Base-by-base conservation (phyloP, 441 rosid species). In the Heliophila coronopifolia region DNA sequence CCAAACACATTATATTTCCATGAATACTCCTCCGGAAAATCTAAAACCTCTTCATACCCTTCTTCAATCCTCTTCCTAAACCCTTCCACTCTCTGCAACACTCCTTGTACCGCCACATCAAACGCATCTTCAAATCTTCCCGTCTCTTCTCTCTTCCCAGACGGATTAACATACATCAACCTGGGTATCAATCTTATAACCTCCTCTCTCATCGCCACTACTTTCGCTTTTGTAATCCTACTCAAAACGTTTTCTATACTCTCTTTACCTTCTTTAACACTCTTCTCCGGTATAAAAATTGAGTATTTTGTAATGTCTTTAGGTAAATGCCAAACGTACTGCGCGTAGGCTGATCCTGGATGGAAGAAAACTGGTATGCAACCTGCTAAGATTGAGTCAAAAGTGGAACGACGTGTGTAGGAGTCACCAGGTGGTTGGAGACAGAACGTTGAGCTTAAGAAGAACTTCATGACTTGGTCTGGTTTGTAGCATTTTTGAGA, bases 291-390 rank as follows among this genome's bases (percentile, higher is more conserved):
- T 54, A 86, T 86, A 58, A 80, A 77, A 8, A 78, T 86, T 0
- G 92, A 90, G 23, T 84, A 86, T 27, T 69, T 75, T 0, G 36
- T 27, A 3, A 74, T 72, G 27, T 82, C 79, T 57, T 61, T 75
- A 0, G 98, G 98, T 3, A 90, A 61, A 59, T 90, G 92, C 95
- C 95, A 90, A 32, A 76, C 6, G 44, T 86, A 84, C 35, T 90
- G 95, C 2, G 73, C 87, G 42, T 86, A 90, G 4, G 87, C 86
- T 2, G 98, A 84, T 1, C 95, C 94, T 0, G 94, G 86, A 53
- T 86, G 92, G 76, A 90, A 90, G 73, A 86, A 90, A 47, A 89
- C 95, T 0, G 97, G 95, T 41, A 89, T 83, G 40, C 97, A 89
- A n/a, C 94, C 95, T 0, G 84, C 78, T 48, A 86, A 14, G 16